Conservation (phyloP, 345 rosid species). For the Boechera divaricarpa region DNA sequence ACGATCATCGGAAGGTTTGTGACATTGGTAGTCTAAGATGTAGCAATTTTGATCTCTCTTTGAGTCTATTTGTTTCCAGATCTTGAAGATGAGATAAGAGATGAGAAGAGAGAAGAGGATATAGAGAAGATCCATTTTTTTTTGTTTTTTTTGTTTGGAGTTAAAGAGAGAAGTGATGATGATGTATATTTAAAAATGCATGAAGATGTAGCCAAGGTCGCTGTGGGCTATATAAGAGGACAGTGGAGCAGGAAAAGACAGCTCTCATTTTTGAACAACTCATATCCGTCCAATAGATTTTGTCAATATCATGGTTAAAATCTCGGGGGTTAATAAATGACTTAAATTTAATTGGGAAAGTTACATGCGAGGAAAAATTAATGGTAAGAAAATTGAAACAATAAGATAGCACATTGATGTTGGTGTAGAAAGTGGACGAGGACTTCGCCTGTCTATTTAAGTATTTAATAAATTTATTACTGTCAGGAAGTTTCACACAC, state of each 20-base stretch:
- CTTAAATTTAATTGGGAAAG: conserved; percentile 16
- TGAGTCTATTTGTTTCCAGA: conserved; percentile 42
- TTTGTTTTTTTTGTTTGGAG: neutral
- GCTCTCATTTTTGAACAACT: conserved; percentile 39
- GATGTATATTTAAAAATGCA: conserved; percentile 21
- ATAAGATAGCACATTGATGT: conserved; percentile 39
- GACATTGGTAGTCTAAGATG: conserved; percentile 73
- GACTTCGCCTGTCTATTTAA: conserved; percentile 19
- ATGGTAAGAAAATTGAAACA: conserved; percentile 32
- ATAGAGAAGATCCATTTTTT: conserved; percentile 50
- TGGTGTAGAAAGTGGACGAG: conserved; percentile 38
- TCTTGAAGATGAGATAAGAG: conserved; percentile 40
- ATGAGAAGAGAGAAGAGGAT: conserved; percentile 40
- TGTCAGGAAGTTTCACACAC: neutral
- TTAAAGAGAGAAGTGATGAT: conserved; percentile 17
- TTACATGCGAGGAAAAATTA: conserved; percentile 3
- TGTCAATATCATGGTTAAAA: conserved; percentile 14
- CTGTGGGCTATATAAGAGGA: conserved; percentile 41
- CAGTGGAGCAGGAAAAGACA: conserved; percentile 14
- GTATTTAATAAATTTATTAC: conserved; percentile 16
- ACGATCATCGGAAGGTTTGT: conserved; percentile 57
- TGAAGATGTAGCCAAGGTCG: conserved; percentile 29
- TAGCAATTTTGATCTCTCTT: conserved; percentile 59
- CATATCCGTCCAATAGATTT: conserved; percentile 23
- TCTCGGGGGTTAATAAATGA: neutral